Base-by-base conservation (phyloP, 306 rosid genomes). In the Prunus armeniaca region DNA sequence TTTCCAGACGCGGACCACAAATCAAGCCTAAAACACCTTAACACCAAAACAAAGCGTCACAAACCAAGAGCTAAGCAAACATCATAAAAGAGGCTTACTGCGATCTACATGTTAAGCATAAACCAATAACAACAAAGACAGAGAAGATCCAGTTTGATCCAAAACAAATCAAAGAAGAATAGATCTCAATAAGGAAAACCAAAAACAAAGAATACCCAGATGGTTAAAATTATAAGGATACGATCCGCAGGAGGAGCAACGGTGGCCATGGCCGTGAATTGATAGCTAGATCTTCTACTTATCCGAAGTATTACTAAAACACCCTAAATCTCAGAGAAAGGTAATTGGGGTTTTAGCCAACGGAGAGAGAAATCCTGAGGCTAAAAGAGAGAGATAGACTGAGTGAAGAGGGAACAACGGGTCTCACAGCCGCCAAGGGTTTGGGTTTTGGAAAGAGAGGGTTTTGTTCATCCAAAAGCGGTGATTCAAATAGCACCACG, bases 361-460 rank as follows among this genome's bases (percentile, higher is more conserved):
- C 22, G 27, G 71, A 72, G 60, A 69, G 62, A 67, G 91, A 80
- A 88, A 84, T 88, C 96, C 91, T 77, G 62, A 75, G n/a, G 20
- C 17, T 64, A 65, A 76, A 74, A 25, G 47, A 78, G 6, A 71
- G 54, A 75, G 50, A 75, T 32, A 72, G 67, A 20, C 30, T 28
- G 73, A 51, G 69, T 24, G 34, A 30, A 19, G 55, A 14, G 70
- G 78, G 73, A 75, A 76, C 83, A 84, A 87, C 78, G 91, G 86
- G 90, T 85, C 91, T 85, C 88, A 83, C 96, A 91, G 97, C 98
- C 98, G 98, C 98, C 97, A 94, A 88, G 93, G 97, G 96, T 91
- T 91, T 89, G 96, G 91, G 97, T 87, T 92, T 82, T 80, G 83
- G 67, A 25, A 76, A 89, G 69, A 92, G 89, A 91, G 98, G 97